A percentile compares a stretch with the other conserved stretches of the same genome.
Conservation (phyloP, 192 early-diverging fungal genomes). For the Dispira parvispora region DNA sequence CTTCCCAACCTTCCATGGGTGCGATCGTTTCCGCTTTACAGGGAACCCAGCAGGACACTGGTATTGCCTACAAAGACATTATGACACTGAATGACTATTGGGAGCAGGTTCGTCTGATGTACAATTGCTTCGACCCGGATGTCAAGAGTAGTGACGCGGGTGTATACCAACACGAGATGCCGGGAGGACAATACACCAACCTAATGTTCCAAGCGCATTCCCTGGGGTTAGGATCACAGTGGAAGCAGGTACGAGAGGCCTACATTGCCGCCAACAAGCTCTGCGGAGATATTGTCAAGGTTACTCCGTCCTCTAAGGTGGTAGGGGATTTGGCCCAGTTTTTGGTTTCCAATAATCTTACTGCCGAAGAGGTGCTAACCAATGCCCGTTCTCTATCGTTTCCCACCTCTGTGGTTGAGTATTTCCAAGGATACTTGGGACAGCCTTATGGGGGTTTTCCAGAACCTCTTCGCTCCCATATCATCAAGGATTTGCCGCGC, state of each 20-base stretch:
- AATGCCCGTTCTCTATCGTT: conserved; percentile 69
- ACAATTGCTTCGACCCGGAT: conserved; percentile 92
- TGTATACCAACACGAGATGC: conserved; percentile 95
- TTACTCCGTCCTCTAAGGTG: conserved; percentile 95
- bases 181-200: conserved; percentile 97
- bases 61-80: conserved; percentile 62
- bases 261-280: conserved; percentile 81
- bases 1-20: conserved; percentile 95
- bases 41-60: conserved; percentile 65
- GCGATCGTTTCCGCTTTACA: conserved; percentile 76
- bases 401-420: conserved; percentile 87
- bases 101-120: conserved; percentile 88
- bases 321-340: conserved; percentile 97
- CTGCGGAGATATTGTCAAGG: conserved; percentile 94
- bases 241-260: conserved; percentile 86
- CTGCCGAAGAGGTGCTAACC: conserved; percentile 54
- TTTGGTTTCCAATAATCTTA: conserved; percentile 82
- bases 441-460: conserved; percentile 92
- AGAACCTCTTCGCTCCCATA: conserved; percentile 66
- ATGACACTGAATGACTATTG: conserved; percentile 85
- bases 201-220: conserved; percentile 94
- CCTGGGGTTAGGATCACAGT: conserved; percentile 79
- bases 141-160: conserved; percentile 76
- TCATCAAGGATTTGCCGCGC: conserved; percentile 56
- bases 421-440: conserved; percentile 92